Base-by-base conservation (phyloP, 148 eudicot genomes). In the Amaranthus hypochondriacus region DNA sequence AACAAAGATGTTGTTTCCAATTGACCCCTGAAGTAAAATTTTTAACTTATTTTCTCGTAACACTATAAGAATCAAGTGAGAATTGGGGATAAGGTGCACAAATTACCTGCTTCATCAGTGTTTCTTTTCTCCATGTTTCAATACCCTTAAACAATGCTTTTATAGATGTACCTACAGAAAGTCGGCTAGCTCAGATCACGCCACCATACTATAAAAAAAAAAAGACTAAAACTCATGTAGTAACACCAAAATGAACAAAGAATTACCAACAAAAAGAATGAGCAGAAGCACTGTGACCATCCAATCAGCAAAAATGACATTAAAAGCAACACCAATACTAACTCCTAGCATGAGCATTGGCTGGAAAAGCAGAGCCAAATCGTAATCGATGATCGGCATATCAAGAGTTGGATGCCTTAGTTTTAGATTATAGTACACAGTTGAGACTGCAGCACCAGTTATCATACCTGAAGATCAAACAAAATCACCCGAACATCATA, bases 261-360 rank as follows among this genome's bases (percentile, higher is more conserved):
- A 54, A 65, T 67, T 87, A 91, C 98, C 97, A 71, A 87, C 1
- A 68, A 94, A 94, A 59, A 94, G 92, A 71, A 91, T 50, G 56
- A 94, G 91, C 58, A 94, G 84, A 62, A 94, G 84, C 72, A 92
- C 84, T 9, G 97, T 92, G 74, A 94, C 92, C 98, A 94, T 88
- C 98, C 98, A 94, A 70, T 94, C 97, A 48, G 98, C 90, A 77
- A 94, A 92, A 43, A 92, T 67, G 59, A 92, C 98, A 84, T 94
- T 94, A 75, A 89, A 89, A 58, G 96, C 73, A 75, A 92, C 96
- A 56, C 98, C 97, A 60, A 91, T 87, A 68, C 98, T 94, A 69
- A 94, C 86, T n/a, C 98, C 98, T 46, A 94, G 80, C 98, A 94
- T 90, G 48, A 94, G 96, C 98, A 94, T 92, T 28, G 98, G 98